Conservation (phyloP, 75 land plant species). For the Selaginella tamariscina region DNA sequence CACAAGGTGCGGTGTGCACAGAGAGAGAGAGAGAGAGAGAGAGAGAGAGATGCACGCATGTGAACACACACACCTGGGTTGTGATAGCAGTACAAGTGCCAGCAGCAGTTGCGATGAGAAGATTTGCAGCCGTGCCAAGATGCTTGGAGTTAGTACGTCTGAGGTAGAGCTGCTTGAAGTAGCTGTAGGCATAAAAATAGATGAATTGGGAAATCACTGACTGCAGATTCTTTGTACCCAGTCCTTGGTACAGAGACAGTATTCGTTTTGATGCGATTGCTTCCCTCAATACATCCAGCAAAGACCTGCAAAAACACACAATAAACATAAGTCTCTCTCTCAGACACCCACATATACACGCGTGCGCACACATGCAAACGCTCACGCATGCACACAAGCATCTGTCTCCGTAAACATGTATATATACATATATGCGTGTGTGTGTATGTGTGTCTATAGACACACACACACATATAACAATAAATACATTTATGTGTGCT, state of each 20-base stretch:
- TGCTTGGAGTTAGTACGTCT: slow-evolving; percentile 32
- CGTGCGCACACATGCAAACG: no score
- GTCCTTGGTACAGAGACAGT: slow-evolving; percentile 72
- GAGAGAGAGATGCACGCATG: no score
- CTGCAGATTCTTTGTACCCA: slow-evolving; percentile 80
- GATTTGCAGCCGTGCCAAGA: slow-evolving; percentile 68
- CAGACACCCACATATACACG: no score
- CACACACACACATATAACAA: no score
- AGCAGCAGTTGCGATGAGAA: slow-evolving; percentile 75
- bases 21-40: background rate
- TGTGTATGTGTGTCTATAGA: no score
- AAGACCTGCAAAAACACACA: slow-evolving; percentile 36
- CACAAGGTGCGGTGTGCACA: background rate
- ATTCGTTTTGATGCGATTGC: slow-evolving; percentile 41
- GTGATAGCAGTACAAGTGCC: slow-evolving; percentile 64
- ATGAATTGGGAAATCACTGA: slow-evolving; percentile 70
- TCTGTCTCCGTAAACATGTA: no score
- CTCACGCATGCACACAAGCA: no score
- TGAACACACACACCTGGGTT: slow-evolving; percentile 48
- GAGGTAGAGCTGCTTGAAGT: slow-evolving; percentile 59
- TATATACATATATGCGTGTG: no score
- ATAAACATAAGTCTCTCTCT: no score
- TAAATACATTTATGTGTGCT: no score
- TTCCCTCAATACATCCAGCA: slow-evolving; percentile 74
- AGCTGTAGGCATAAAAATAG: slow-evolving; percentile 87